Evolutionary conservation across 495 filamentous ascomycete species (phyloP), one percentile per base, ranked within the genome.

Genomic region (Hypoxylon intermedium): DNA sequence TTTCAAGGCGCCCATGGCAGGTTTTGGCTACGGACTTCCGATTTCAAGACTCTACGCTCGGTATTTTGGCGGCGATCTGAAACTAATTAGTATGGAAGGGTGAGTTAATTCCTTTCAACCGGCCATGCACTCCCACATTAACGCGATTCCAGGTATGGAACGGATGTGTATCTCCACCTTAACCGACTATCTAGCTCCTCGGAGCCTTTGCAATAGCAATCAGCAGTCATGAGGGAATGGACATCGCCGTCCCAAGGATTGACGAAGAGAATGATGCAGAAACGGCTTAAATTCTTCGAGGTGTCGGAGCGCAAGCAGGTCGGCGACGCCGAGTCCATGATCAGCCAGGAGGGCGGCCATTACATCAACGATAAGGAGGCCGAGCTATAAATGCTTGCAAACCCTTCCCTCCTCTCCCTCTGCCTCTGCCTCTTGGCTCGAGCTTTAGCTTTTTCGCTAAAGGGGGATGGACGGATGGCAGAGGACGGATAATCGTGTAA

Each of bases 71-170:
- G 94, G 94, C 36, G 94, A 98, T 73, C 73, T 98, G 61, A 98
- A 97, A 71, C 70, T 98, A 76, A 98, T 98, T 67, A 97, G 93
- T 71, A 97, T 98, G 94, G 94, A 98, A 79, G 94, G 94, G 94
- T 97, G 79, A 78, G 91, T 75, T 48, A 36, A 38, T n/a, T 59
- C 26, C n/a, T n/a, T n/a, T n/a, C n/a, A n/a, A n/a, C n/a, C n/a
- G n/a, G n/a, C n/a, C 7, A 34, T 38, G 7, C 24, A 7, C 24
- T 26, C 24, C 24, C 5, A 20, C 6, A 38, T 44, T 43, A 40
- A 30, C 46, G 64, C 26, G 61, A 58, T 56, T 31, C 28, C 60
- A 98, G 94, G 34, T 98, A 98, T 74, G 94, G 94, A 45, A 98
- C 94, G 30, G 94, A 98, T 70, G 94, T 98, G 30, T 98, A 98